Evolutionary conservation across 2,329 filamentous ascomycete species (phyloP), one percentile per base, ranked within the genome.

Genomic region (Lasiodiplodia theobromae): DNA sequence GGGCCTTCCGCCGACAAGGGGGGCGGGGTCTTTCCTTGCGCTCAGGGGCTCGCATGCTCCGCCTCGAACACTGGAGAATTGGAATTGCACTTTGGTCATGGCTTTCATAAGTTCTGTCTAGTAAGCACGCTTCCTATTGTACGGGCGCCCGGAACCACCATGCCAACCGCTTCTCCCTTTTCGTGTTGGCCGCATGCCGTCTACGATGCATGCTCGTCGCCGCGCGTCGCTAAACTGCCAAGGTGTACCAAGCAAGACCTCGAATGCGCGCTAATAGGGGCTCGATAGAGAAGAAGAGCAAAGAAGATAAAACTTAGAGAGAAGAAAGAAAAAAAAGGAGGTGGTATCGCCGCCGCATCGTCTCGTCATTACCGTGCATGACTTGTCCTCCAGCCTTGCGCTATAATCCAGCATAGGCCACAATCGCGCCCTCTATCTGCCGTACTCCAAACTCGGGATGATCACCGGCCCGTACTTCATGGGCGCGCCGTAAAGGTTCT

Each of bases 391-490:
- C 23, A 37, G n/a, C 40, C 37, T 21, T 16, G 25, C 16, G 28
- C 25, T 47, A 25, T 57, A 4, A 31, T 67, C 31, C 12, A 31
- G 44, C 11, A n/a, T 37, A 16, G 6, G n/a, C 21, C 16, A 18
- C 38, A 25, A 21, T 38, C 56, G 3, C 14, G 21, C 16, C 37
- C n/a, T 63, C 70, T 74, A 85, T 70, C 83, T 76, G 44, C 83
- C 83, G 75, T 84, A 85, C 74, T 85, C 83, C 75, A 85, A 75
- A 70, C 82, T 94, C 49, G 96, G 96, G 73, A 99, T 90, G 80
- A 98, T 94, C 18, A 99, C 96, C 12, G 96, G 96, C 0, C 96
- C 96, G 78, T 97, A 99, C 83, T 99, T 99, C 73, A 96, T 94
- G 58, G 96, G 93, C 72, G 87, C 86, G 49, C 88, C 91, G 79